Evolutionary conservation across 2,329 filamentous ascomycete species (phyloP), one percentile per base, ranked within the genome.

Genomic region (Pseudocercospora musae): DNA sequence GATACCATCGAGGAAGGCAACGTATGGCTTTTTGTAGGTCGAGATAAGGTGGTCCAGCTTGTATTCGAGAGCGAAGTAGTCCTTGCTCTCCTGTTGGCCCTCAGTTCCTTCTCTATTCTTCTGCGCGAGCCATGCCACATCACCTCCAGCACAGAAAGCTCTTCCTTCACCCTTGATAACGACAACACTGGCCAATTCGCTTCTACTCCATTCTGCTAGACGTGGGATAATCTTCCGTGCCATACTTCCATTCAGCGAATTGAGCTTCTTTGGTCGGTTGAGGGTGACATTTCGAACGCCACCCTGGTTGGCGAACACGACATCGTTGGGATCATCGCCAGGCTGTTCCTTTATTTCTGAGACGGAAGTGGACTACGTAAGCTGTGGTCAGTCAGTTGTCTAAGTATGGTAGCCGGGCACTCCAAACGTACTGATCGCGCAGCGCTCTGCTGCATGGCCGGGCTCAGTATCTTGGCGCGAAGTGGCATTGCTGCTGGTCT

Each of bases 31-130:
- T 65, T 82, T 76, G 80, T 96, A 97, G 40, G 93, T 97, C 21
- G 95, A 91, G 74, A 99, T 96, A 70, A 94, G 83, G 78, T 99
- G 95, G 76, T 99, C 91, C 66, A 99, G 87, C 80, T 91, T 89
- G 83, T 98, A 99, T 87, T 99, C 96, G 61, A 95, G 87, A 11
- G 81, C 91, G 76, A 99, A 99, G 82, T 96, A 99, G 57, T 93
- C 87, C 53, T 85, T 81, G 27, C 93, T 96, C 71, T 84, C 83
- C 72, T 88, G 80, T 79, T 91, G 88, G 31, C 93, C 93, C 68
- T 89, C 82, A 3, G 78, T 72, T 0, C 90, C 87, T 63, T 86
- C 72, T 74, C 84, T 78, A 76, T 96, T 97, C 76, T 87, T 85
- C 66, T 85, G 68, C 40, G 92, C 94, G 65, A 99, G 86, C 48